Percentiles rank a stretch among this genome's conserved stretches.
phyloP scores from a whole-genome alignment of 495 filamentous ascomycete species.

The Friedmanniomyces endolithicus region DNA sequence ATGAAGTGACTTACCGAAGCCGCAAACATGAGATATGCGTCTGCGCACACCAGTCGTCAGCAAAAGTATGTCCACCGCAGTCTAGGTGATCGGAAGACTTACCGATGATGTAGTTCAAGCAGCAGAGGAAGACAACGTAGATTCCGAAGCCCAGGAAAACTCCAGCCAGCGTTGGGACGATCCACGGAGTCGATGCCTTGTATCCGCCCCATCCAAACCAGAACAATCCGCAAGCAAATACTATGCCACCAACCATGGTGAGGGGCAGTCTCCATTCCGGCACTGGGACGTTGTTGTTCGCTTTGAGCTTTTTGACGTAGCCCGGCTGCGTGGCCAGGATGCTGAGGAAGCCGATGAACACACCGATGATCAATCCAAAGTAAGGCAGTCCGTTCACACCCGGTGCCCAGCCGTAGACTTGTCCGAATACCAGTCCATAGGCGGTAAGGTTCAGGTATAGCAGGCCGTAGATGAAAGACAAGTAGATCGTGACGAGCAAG shows the following conservation, averaged over 20 bases:
- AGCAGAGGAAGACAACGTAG: conserved; percentile 24
- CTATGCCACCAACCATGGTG: conserved; percentile 21
- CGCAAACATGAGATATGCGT: conserved; percentile 22
- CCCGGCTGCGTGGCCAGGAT: conserved; percentile 17
- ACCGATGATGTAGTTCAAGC: conserved; percentile 22
- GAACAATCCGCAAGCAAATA: conserved; percentile 26
- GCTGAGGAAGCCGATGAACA: conserved; percentile 24
- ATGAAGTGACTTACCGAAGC: conserved; percentile 6
- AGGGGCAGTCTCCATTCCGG: conserved; percentile 28
- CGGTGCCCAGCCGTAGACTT: conserved; percentile 37
- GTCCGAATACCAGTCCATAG: conserved; percentile 38
- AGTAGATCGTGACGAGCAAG: conserved; percentile 20
- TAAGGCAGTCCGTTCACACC: conserved; percentile 37
- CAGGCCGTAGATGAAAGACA: conserved; percentile 24
- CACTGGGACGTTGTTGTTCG: conserved; percentile 21
- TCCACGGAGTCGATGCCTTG: conserved; percentile 23
- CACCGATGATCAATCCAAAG: conserved; percentile 39
- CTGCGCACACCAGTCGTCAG: not conserved
- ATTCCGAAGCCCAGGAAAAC: conserved; percentile 24
- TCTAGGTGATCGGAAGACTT: not conserved
- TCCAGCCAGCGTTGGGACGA: conserved; percentile 23
- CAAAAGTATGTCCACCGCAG: not conserved
- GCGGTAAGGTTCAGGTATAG: conserved; percentile 39
- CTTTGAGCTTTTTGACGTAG: conserved; percentile 20
- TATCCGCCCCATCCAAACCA: conserved; percentile 32